These are phyloP conservation scores for Sphagnum fallax DNA, from an alignment of 228 moss, liverwort and hornwort genomes.

Conservation along the genomic window DNA sequence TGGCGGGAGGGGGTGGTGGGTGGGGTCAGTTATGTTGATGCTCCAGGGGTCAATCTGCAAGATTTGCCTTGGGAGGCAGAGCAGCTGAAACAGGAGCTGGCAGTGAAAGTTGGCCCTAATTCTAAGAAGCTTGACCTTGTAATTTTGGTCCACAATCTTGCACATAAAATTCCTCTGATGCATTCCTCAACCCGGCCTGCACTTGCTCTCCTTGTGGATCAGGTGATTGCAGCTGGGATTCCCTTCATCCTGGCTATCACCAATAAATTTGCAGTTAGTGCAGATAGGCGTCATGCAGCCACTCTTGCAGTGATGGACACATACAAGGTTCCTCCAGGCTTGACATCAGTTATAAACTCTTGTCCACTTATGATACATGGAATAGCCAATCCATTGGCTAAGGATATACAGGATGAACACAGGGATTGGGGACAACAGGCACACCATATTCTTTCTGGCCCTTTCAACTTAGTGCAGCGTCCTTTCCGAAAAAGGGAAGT, in stretches of 20 bases:
- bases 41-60: conserved; percentile 89
- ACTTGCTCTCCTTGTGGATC: conserved; percentile 72
- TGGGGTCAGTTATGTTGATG: conserved; percentile 88
- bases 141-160: conserved; percentile 90
- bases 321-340: conserved; percentile 63
- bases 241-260: conserved; percentile 88
- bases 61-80: conserved; percentile 76
- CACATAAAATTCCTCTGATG: conserved; percentile 86
- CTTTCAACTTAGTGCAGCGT: conserved; percentile 83
- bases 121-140: conserved; percentile 85
- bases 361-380: conserved; percentile 84
- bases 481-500: conserved; percentile 76
- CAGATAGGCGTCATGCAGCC: conserved; percentile 77
- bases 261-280: conserved; percentile 96
- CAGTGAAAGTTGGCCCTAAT: conserved; percentile 54
- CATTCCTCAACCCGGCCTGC: conserved; percentile 60
- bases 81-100: conserved; percentile 73
- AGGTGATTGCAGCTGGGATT: conserved; percentile 65
- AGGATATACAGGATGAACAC: conserved; percentile 25
- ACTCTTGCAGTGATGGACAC: conserved; percentile 77
- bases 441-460: conserved; percentile 66
- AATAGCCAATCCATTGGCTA: conserved; percentile 32
- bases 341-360: conserved; percentile 77
- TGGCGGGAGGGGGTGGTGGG: conserved; percentile 86
- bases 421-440: conserved; percentile 59